Evolutionary conservation across 129 eudicot species (phyloP).

Genomic region (Solidago caesia): DNA sequence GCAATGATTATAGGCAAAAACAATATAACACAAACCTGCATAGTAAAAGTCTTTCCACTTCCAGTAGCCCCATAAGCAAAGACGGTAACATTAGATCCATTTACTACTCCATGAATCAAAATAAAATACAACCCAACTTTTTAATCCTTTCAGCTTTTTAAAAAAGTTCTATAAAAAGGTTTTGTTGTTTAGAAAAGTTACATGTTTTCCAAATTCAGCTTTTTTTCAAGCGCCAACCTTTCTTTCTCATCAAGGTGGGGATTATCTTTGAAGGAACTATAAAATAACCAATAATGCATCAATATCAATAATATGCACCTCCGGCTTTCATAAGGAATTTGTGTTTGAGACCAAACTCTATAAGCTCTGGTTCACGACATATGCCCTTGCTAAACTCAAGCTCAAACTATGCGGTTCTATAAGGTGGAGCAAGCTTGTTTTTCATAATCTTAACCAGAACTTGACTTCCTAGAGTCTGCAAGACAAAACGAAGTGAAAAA

Average conservation of each 20-base stretch:
- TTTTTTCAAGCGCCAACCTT: conserved; percentile 71
- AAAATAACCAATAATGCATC: neutral
- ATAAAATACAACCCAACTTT: no score
- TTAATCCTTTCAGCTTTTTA: no score
- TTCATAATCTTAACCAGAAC: conserved; percentile 79
- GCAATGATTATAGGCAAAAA: no score
- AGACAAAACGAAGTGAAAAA: neutral
- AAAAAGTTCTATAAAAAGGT: no score
- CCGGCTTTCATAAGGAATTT: conserved; percentile 62
- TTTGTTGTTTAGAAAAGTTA: no score
- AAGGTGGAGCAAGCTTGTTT: conserved; percentile 99
- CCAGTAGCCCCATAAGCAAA: no score
- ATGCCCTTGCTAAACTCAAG: conserved; percentile 96
- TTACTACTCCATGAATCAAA: no score
- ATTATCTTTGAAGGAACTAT: conserved; percentile 67
- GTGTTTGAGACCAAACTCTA: conserved; percentile 73
- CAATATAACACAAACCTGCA: no score
- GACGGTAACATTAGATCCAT: no score
- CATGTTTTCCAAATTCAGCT: conserved; percentile 63
- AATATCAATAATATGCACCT: conserved; percentile 22
- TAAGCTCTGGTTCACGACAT: conserved; percentile 65
- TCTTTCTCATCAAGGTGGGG: conserved; percentile 85
- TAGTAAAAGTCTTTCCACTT: no score
- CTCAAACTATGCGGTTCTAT: conserved; percentile 77
- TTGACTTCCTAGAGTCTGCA: conserved; percentile 75